Conservation (phyloP, 1,284 basidiomycete species). For the Boletus smithii region DNA sequence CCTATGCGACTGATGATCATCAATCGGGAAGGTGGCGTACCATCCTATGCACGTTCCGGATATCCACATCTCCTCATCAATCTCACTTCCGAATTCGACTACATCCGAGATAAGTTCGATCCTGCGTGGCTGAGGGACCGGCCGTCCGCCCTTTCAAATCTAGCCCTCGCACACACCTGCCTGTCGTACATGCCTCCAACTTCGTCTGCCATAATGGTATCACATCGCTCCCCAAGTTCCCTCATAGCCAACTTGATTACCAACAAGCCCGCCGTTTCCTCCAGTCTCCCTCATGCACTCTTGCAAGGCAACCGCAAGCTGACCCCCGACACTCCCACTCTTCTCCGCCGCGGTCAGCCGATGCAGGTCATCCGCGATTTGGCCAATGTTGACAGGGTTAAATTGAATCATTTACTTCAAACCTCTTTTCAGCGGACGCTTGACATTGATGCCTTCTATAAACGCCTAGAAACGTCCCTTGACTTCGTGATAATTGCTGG, state of each 20-base stretch:
- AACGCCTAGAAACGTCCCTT: conserved; percentile 69
- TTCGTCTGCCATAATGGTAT: conserved; percentile 94
- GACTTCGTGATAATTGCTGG: conserved; percentile 96
- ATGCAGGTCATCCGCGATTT: conserved; percentile 76
- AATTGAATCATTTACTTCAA: conserved; percentile 82
- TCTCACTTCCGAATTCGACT: conserved; percentile 81
- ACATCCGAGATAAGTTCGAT: conserved; percentile 86
- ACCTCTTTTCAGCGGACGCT: conserved; percentile 80
- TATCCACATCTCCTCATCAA: conserved; percentile 97
- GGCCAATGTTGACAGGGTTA: conserved; percentile 67
- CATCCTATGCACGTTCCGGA: conserved; percentile 93
- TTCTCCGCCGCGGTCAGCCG: conserved; percentile 85
- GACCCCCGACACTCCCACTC: conserved; percentile 88
- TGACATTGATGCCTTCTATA: conserved; percentile 75
- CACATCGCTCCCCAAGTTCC: conserved; percentile 92
- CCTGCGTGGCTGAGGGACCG: conserved; percentile 75
- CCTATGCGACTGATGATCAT: conserved; percentile 97
- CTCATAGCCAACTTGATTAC: conserved; percentile 98
- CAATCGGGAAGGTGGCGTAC: conserved; percentile 94
- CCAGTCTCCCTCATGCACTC: conserved; percentile 90
- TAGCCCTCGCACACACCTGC: conserved; percentile 86
- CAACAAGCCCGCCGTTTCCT: conserved; percentile 95
- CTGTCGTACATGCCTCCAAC: conserved; percentile 90
- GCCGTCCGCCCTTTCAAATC: conserved; percentile 85
- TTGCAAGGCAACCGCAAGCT: conserved; percentile 82